Conservation (phyloP, 176 grass and related monocot genomes). For the Juncus inflexus region DNA sequence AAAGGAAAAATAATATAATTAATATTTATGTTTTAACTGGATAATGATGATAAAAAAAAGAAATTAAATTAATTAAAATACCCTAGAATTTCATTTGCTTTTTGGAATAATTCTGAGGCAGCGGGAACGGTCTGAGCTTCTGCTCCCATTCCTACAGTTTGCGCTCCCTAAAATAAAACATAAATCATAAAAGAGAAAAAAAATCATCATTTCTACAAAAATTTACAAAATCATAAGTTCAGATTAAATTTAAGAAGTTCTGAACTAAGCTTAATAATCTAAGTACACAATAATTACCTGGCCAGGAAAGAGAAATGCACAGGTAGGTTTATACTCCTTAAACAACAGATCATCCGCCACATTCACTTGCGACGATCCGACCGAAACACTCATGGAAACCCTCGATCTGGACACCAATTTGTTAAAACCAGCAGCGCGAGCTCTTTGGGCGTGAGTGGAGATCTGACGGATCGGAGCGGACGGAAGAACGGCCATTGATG, state of each 20-base stretch:
- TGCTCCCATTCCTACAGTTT: constrained; percentile 85
- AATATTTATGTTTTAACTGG: neutral
- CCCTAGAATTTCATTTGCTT: constrained; percentile 94
- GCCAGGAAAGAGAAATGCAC: constrained; percentile 88
- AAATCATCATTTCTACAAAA: neutral
- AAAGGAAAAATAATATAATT: constrained; percentile 11
- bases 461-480: constrained; percentile 47
- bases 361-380: constrained; percentile 39
- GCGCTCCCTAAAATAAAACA: constrained; percentile 63
- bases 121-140: constrained; percentile 66
- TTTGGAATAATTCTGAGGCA: constrained; percentile 65
- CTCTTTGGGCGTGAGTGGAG: constrained; percentile 5
- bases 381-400: constrained; percentile 48
- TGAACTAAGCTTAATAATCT: constrained; percentile 20
- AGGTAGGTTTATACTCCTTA: constrained; percentile 68
- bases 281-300: constrained; percentile 42
- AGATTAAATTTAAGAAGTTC: neutral
- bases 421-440: constrained; percentile 28
- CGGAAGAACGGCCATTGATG: constrained; percentile 56
- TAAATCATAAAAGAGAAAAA: neutral
- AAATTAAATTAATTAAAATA: constrained; percentile 19
- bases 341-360: constrained; percentile 49
- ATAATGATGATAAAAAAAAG: constrained; percentile 6
- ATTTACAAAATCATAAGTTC: neutral
- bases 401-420: constrained; percentile 46